These are phyloP conservation scores for Daldinia childiae DNA, from an alignment of 495 filamentous ascomycete species.

Conservation along the genomic window DNA sequence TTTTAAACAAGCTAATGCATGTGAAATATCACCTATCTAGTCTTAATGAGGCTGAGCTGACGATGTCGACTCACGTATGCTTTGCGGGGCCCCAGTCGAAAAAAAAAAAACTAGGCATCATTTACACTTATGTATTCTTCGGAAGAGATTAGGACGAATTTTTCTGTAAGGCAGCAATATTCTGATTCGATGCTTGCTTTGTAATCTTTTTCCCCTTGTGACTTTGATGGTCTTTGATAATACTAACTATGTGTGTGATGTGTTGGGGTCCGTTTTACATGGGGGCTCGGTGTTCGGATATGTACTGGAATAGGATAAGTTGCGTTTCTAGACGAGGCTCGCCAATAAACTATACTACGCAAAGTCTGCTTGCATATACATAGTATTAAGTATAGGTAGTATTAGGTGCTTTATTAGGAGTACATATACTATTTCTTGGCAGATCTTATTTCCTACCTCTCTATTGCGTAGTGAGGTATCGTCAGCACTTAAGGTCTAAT, in stretches of 20 bases:
- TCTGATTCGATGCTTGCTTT: constrained; percentile 1
- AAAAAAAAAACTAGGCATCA: constrained; percentile 5
- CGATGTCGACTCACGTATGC: constrained; percentile 3
- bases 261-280: not conserved
- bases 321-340: not conserved
- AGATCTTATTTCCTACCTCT: not conserved
- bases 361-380: not conserved
- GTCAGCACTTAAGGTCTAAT: not conserved
- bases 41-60: constrained; percentile 17
- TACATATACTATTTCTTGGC: not conserved
- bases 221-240: not conserved
- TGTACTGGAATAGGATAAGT: constrained; percentile 26
- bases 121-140: not conserved
- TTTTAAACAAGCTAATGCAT: not conserved
- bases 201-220: not conserved
- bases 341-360: not conserved
- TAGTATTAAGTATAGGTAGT: no score
- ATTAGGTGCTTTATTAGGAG: not conserved
- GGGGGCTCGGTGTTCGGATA: constrained; percentile 31
- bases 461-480: not conserved
- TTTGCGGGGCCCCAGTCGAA: not conserved
- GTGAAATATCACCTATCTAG: not conserved
- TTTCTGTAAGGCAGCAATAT: constrained; percentile 3
- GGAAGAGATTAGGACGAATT: not conserved
- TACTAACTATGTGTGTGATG: not conserved